phyloP scores from a whole-genome alignment of 2,329 filamentous ascomycete species.

The Colletotrichum orbiculare region DNA sequence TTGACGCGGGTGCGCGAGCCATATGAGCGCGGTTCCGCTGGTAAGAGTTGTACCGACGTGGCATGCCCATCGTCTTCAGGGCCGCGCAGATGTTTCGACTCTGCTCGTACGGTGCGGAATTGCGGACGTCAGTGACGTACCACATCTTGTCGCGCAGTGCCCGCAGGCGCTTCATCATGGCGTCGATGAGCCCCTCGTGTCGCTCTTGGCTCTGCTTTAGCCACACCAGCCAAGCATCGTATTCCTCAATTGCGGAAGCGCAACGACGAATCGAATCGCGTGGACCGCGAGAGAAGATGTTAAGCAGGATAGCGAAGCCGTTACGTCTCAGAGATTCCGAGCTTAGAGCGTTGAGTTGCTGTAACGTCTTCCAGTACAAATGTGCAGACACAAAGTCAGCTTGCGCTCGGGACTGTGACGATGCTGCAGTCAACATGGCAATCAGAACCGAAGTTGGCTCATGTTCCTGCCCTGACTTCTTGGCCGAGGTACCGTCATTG shows the following conservation, averaged over 20 bases:
- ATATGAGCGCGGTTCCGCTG: constrained; percentile 61
- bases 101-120: constrained; percentile 88
- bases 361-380: constrained; percentile 85
- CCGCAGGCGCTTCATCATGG: constrained; percentile 78
- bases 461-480: constrained; percentile 15
- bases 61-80: constrained; percentile 87
- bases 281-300: constrained; percentile 79
- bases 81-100: constrained; percentile 87
- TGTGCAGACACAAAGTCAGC: constrained; percentile 88
- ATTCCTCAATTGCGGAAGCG: constrained; percentile 79
- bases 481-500: constrained; percentile 19
- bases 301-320: constrained; percentile 76
- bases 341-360: constrained; percentile 74
- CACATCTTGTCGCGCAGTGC: constrained; percentile 96
- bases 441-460: constrained; percentile 62
- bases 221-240: constrained; percentile 85
- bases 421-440: constrained; percentile 81
- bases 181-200: constrained; percentile 78
- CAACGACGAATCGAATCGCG: constrained; percentile 76
- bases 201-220: constrained; percentile 85
- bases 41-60: constrained; percentile 65
- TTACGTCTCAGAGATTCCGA: constrained; percentile 72
- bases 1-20: constrained; percentile 60
- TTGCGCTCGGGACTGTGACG: constrained; percentile 79
- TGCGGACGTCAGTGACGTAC: constrained; percentile 94